These are phyloP conservation scores for Pilobolus umbonatus DNA, from an alignment of 192 early-diverging fungal genomes.

Conservation along the genomic window DNA sequence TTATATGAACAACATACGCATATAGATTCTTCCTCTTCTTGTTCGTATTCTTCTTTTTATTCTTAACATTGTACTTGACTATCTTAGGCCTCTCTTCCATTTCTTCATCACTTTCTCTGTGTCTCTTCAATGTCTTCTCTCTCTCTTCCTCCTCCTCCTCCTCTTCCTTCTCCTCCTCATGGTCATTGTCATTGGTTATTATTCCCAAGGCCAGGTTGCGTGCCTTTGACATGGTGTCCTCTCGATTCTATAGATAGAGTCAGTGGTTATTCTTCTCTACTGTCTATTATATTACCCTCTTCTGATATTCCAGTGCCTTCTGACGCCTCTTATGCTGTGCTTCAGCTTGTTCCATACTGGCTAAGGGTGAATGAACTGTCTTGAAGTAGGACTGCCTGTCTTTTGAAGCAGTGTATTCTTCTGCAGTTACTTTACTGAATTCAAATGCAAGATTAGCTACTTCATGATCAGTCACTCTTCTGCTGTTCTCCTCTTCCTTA, in stretches of 20 bases:
- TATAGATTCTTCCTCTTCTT: conserved; percentile 33
- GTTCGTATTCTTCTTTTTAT: conserved; percentile 21
- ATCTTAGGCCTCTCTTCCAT: background rate
- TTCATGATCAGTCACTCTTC: conserved; percentile 17
- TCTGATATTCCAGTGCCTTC: conserved; percentile 17
- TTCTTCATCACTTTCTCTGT: conserved; percentile 9
- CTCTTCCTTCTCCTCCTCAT: background rate
- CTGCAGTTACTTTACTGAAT: conserved; percentile 17
- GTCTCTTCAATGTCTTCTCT: background rate
- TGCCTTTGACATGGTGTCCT: conserved; percentile 4
- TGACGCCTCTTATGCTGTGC: conserved; percentile 19
- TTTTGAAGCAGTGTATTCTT: conserved; percentile 23
- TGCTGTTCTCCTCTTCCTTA: conserved; percentile 25
- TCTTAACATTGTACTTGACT: conserved; percentile 15
- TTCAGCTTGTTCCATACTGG: background rate
- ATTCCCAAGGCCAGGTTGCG: background rate
- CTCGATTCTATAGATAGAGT: background rate
- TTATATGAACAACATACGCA: conserved; percentile 25
- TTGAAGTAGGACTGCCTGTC: conserved; percentile 1
- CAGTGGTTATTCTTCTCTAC: background rate
- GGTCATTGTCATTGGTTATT: background rate
- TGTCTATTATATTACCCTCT: background rate
- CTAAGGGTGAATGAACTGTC: conserved; percentile 14
- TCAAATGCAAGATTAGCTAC: conserved; percentile 3
- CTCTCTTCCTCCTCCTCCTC: conserved; percentile 1